Conservation (phyloP, 2,329 filamentous ascomycete species). For the Exophiala phaeomuriformis region DNA sequence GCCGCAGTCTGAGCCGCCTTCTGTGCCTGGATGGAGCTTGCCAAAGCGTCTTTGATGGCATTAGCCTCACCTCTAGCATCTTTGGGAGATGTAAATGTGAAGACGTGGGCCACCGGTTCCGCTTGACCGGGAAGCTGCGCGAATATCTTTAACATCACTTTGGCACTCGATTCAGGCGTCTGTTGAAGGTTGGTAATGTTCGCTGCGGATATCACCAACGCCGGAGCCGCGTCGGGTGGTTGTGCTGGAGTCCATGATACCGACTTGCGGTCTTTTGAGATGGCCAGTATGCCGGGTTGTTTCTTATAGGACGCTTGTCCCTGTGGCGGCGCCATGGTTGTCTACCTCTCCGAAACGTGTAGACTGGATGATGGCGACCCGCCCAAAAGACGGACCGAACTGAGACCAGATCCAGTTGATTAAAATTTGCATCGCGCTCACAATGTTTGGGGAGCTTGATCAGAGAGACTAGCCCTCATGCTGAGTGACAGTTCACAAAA, state of each 20-base stretch:
- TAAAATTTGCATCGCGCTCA: slow-evolving; percentile 12
- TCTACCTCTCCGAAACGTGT: neutral
- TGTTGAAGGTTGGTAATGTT: slow-evolving; percentile 92
- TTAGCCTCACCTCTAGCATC: slow-evolving; percentile 79
- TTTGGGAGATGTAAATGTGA: slow-evolving; percentile 74
- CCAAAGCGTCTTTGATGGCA: slow-evolving; percentile 72
- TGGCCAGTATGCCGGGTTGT: slow-evolving; percentile 76
- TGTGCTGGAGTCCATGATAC: slow-evolving; percentile 74
- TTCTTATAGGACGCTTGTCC: slow-evolving; percentile 83
- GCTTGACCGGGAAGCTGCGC: slow-evolving; percentile 55
- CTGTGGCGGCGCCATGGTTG: slow-evolving; percentile 51
- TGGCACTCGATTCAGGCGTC: slow-evolving; percentile 76
- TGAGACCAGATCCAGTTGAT: neutral
- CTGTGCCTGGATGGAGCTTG: slow-evolving; percentile 63
- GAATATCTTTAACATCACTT: slow-evolving; percentile 91
- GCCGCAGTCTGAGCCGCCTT: slow-evolving; percentile 47
- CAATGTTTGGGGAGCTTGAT: neutral
- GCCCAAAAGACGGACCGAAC: slow-evolving; percentile 9
- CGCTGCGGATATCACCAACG: slow-evolving; percentile 61
- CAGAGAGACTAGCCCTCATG: neutral
- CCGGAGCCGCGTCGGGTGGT: slow-evolving; percentile 53
- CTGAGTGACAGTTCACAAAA: neutral
- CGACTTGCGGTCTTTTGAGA: slow-evolving; percentile 64
- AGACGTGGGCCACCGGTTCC: slow-evolving; percentile 66
- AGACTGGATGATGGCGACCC: neutral